Base-by-base conservation (phyloP, 768 basidiomycete species). In the Kwoniella sp. region DNA sequence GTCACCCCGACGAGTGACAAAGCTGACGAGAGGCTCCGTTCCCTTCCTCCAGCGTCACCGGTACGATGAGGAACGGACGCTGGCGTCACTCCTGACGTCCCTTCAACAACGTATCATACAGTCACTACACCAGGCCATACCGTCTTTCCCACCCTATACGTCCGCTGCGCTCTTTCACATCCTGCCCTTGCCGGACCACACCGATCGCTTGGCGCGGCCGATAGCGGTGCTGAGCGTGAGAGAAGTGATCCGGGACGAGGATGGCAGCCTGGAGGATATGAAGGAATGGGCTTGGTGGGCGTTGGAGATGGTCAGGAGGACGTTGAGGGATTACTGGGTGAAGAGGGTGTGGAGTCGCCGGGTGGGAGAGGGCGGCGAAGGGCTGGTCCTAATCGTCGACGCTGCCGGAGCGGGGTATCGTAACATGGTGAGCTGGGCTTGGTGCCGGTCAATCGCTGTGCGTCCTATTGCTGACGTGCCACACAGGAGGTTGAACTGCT, bases 281-380 rank as follows among this genome's bases (percentile, higher is more conserved):
- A 66, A 63, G 36, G 59, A 65, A 34, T 69, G 64, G 61, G 51
- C 57, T 7, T 74, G 70, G 70, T 72, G 69, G 70, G 64, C 64
- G 17, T 51, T 66, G 25, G 73, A 74, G 46, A 56, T 67, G 50
- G 50, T 62, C 14, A 29, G 73, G 38, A 47, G 73, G 46, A 56
- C 56, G 3, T 31, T 70, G 43, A 45, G 47, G 36, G 69, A 68
- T 51, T 64, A 56, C 46, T 67, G 65, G 64, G 40, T 43, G 11
- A 48, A 29, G 19, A 60, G 55, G 4, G 49, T 44, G 31, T 63
- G 56, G 48, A 23, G 12, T 1, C 14, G 31, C 29, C 42, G 52
- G 15, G 15, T 49, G 22, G 58, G 62, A 15, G 28, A 46, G n/a
- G 48, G 61, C 31, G 61, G 62, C 14, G 58, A 60, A 42, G 73